Base-by-base conservation (phyloP, 495 filamentous ascomycete species). In the Penicillium samsonianum region DNA sequence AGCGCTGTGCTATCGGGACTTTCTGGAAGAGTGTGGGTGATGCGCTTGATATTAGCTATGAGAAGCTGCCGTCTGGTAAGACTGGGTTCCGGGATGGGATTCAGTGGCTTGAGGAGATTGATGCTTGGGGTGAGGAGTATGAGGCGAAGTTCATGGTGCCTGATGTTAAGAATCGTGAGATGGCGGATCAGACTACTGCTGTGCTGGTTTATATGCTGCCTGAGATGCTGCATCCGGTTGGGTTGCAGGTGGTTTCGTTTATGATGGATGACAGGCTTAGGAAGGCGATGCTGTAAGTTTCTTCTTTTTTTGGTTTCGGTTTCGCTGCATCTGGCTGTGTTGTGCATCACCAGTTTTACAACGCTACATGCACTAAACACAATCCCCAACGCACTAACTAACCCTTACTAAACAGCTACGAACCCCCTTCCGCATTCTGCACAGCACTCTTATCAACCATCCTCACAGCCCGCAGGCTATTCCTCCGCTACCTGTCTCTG, bases 11-110 rank as follows among this genome's bases (percentile, higher is more conserved):
- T 0, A 71, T 84, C 47, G 86, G 82, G 7, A 84, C 81, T 0
- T 86, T 87, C 64, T 87, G 84, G 83, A 88, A 87, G 67, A 73
- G 73, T 44, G 62, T 84, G 10, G 86, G 86, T 30, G 86, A 89
- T 63, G 79, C 76, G 10, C 77, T 88, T 73, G 80, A 68, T 2
- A 83, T 88, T 57, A 71, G 75, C 7, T 88, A 84, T 58, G 65
- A 67, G n/a, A 58, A 48, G 1, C 56, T 78, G 7, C 74, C 75
- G 1, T 76, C 75, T 3, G 69, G 68, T 0, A 65, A 50, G 58
- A 65, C 35, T 46, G 77, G 77, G 0, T 89, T 84, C 72, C 60
- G 41, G 2, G 85, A 89, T 68, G 87, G 86, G 1, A 66, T 87
- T 49, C 81, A 88, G 19, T 89, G 84, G 77, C 69, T 82, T 9